phyloP scores from a whole-genome alignment of 1,139 yeast genomes.

The Starmera stellimalicola region DNA sequence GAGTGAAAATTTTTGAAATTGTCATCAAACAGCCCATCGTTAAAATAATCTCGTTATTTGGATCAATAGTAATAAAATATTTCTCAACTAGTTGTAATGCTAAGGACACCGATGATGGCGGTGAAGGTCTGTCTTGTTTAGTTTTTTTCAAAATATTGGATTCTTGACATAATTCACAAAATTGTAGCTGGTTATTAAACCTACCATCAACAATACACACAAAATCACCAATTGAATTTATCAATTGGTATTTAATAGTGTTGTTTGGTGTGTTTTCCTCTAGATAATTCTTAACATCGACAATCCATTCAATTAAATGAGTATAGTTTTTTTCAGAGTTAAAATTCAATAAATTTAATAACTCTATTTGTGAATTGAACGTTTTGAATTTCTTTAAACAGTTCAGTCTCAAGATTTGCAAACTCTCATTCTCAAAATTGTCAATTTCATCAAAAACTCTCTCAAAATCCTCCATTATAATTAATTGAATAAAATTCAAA shows the following conservation, averaged over 20 bases:
- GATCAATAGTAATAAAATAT: constrained; percentile 14
- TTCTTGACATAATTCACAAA: constrained; percentile 36
- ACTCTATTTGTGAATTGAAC: neutral
- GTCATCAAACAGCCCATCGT: constrained; percentile 35
- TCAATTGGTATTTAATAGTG: constrained; percentile 5
- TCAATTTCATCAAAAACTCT: too few relatives aligned
- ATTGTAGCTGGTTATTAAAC: constrained; percentile 22
- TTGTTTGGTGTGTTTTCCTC: neutral
- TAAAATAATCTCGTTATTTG: constrained; percentile 19
- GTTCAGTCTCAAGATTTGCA: constrained; percentile 8
- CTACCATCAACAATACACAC: constrained; percentile 32
- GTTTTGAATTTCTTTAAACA: constrained; percentile 1
- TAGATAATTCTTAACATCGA: neutral
- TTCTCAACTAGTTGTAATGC: constrained; percentile 19
- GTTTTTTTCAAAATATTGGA: constrained; percentile 16
- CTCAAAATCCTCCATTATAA: constrained; percentile 2
- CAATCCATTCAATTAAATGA: constrained; percentile 3
- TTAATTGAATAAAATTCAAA: neutral
- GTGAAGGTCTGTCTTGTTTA: constrained; percentile 21
- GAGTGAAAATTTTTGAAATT: constrained; percentile 37
- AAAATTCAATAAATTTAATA: neutral
- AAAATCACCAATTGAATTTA: constrained; percentile 29
- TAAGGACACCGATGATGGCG: constrained; percentile 7
- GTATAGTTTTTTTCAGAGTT: neutral
- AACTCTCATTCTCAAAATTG: constrained; percentile 5